phyloP scores from a whole-genome alignment of 1,284 basidiomycete species.

The Pseudozyma sp. region DNA sequence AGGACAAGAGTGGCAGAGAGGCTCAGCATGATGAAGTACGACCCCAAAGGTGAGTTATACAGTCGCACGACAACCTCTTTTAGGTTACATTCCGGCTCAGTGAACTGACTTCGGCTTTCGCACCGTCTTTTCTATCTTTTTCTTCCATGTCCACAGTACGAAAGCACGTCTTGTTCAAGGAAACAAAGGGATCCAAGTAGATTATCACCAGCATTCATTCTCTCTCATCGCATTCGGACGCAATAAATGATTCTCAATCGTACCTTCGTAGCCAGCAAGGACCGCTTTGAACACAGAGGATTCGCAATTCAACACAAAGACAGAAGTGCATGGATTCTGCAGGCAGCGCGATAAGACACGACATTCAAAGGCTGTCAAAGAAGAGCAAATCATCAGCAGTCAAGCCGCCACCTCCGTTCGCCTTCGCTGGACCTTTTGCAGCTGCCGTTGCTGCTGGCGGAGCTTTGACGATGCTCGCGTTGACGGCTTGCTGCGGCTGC shows the following conservation, averaged over 20 bases:
- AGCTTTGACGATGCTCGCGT: not conserved
- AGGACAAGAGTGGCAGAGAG: constrained; percentile 58
- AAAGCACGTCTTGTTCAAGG: constrained; percentile 65
- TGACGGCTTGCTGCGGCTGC: constrained; percentile 5
- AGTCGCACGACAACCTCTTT: too few species aligned
- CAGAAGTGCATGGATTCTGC: not conserved
- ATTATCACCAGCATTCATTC: not conserved
- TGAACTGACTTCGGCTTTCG: not conserved
- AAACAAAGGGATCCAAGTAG: constrained; percentile 59
- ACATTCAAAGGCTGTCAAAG: constrained; percentile 41
- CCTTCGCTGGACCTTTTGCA: constrained; percentile 3
- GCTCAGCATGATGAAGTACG: constrained; percentile 67
- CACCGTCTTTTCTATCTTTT: not conserved
- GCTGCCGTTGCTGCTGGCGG: not conserved
- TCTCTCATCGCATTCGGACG: not conserved
- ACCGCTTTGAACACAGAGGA: not conserved
- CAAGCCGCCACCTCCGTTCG: constrained; percentile 13
- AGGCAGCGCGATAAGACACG: not conserved
- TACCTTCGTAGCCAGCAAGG: not conserved
- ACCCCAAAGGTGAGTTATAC: constrained; percentile 61
- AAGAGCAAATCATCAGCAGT: constrained; percentile 48
- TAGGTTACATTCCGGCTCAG: not conserved
- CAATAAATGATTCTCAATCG: not conserved
- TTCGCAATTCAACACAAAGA: not conserved
- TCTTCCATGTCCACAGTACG: constrained; percentile 42